phyloP scores from a whole-genome alignment of 495 filamentous ascomycete species.

The Neurospora hispaniola region DNA sequence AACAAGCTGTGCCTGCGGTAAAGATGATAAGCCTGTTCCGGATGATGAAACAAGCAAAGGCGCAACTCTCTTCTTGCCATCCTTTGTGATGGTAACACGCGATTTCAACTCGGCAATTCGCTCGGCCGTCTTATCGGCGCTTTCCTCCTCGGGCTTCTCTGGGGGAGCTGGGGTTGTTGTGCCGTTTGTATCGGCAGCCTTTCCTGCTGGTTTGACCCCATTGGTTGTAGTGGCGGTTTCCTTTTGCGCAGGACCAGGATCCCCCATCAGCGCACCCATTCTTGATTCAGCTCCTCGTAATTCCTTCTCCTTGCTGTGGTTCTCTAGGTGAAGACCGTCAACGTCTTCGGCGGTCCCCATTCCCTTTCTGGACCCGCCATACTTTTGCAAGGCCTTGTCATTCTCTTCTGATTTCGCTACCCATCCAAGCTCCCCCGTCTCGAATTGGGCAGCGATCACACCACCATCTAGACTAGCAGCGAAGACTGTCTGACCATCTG shows the following conservation, averaged over 20 bases:
- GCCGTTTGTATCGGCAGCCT: conserved; percentile 28
- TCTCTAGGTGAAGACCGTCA: conserved; percentile 76
- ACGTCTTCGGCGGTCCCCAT: conserved; percentile 86
- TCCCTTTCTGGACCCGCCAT: conserved; percentile 72
- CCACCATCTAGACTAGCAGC: conserved; percentile 79
- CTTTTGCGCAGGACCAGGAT: conserved; percentile 39
- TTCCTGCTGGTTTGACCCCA: conserved; percentile 27
- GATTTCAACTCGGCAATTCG: conserved; percentile 75
- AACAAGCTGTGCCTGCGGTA: conserved; percentile 77
- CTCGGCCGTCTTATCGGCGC: conserved; percentile 43
- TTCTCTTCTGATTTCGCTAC: conserved; percentile 68
- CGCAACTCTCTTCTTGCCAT: conserved; percentile 91
- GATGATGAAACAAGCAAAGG: conserved; percentile 83
- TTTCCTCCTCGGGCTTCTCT: conserved; percentile 32
- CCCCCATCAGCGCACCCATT: conserved; percentile 97
- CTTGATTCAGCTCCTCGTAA: conserved; percentile 78
- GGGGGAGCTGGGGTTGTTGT: conserved; percentile 19
- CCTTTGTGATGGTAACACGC: conserved; percentile 87
- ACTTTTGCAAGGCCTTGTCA: conserved; percentile 84
- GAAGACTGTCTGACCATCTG: conserved; percentile 80
- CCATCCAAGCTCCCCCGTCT: conserved; percentile 39
- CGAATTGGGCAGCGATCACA: conserved; percentile 56
- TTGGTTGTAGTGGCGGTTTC: conserved; percentile 25
- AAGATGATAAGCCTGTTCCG: conserved; percentile 68
- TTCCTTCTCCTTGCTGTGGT: conserved; percentile 84